Conservation (phyloP, 805 yeast species). For the Myxozyma neglecta region DNA sequence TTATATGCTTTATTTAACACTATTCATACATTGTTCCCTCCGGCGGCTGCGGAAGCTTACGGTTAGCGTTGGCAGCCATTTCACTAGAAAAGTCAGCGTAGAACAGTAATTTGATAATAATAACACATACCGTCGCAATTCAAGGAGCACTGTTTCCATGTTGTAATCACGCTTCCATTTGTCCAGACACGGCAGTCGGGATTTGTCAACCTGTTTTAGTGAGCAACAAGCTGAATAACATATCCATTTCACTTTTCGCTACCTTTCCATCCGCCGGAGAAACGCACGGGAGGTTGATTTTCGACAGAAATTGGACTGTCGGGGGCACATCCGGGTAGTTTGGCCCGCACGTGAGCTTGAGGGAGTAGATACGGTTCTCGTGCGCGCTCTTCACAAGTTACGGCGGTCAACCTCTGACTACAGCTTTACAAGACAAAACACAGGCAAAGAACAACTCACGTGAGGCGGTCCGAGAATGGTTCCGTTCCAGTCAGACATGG, state of each 20-base stretch:
- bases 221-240: not conserved
- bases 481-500: constrained; percentile 96
- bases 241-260: not conserved
- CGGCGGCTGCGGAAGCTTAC: constrained; percentile 84
- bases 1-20: not conserved
- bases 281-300: constrained; percentile 91
- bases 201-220: constrained; percentile 44
- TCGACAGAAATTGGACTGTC: constrained; percentile 70
- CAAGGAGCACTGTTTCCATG: constrained; percentile 89
- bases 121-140: constrained; percentile 59
- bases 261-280: constrained; percentile 56
- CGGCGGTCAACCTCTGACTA: not conserved
- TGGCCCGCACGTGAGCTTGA: constrained; percentile 77
- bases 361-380: constrained; percentile 88
- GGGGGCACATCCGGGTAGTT: constrained; percentile 92
- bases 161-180: constrained; percentile 89
- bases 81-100: constrained; percentile 43
- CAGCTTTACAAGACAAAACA: not conserved
- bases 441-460: constrained; percentile 20
- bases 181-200: constrained; percentile 64
- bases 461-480: constrained; percentile 98
- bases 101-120: not conserved
- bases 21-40: constrained; percentile 70
- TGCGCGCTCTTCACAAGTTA: constrained; percentile 53
- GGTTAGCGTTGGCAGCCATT: constrained; percentile 81